A percentile compares a stretch with the other conserved stretches of the same genome.
phyloP scores from a whole-genome alignment of 495 filamentous ascomycete species.

The Chaetomium fimeti region DNA sequence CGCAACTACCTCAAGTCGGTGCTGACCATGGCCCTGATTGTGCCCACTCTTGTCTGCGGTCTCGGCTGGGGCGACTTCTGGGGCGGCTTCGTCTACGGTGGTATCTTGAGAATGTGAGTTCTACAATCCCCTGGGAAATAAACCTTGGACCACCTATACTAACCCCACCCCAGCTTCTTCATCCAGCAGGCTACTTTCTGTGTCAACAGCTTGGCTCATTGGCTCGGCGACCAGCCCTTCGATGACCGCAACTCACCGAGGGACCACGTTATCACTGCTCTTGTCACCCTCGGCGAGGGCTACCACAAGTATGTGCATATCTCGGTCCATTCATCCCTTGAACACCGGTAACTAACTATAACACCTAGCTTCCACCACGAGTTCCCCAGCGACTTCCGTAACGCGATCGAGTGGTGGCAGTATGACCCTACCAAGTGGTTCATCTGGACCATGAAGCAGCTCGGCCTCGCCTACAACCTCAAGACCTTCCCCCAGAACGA shows the following conservation, averaged over 20 bases:
- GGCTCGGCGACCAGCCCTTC: conserved; percentile 98
- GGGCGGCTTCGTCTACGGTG: conserved; percentile 91
- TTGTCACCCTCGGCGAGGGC: conserved; percentile 94
- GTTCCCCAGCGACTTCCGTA: conserved; percentile 98
- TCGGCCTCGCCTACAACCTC: conserved; percentile 90
- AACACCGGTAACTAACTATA: neutral
- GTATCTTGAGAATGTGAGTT: conserved; percentile 75
- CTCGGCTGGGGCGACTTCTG: conserved; percentile 86
- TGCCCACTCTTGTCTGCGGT: conserved; percentile 81
- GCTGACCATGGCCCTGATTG: conserved; percentile 78
- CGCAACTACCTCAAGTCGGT: conserved; percentile 89
- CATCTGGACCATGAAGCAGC: conserved; percentile 92
- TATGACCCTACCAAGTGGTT: conserved; percentile 99
- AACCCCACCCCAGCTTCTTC: conserved; percentile 61
- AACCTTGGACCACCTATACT: neutral
- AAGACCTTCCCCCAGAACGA: conserved; percentile 98
- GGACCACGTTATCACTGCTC: conserved; percentile 92
- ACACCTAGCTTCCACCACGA: conserved; percentile 83
- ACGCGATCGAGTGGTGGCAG: conserved; percentile 96
- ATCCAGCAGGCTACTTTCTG: conserved; percentile 99
- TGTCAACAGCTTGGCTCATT: conserved; percentile 97
- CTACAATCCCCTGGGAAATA: neutral
- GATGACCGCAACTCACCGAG: conserved; percentile 98
- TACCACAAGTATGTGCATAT: conserved; percentile 69
- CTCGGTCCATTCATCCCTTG: no score